These are phyloP conservation scores for Diaporthe sp. DNA, from an alignment of 2,329 filamentous ascomycete species.

Conservation along the genomic window DNA sequence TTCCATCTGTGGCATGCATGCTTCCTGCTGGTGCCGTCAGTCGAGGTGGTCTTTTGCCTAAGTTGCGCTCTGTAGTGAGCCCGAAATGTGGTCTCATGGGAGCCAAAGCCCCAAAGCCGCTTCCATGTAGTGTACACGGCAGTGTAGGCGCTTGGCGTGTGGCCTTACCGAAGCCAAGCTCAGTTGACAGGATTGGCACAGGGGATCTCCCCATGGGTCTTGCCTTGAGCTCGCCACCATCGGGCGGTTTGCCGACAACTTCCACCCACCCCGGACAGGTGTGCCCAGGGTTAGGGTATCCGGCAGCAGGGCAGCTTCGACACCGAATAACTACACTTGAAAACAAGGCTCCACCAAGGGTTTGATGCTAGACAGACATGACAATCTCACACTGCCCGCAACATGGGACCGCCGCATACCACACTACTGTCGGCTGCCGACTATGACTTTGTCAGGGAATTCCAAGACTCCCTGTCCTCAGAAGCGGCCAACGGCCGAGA, in stretches of 20 bases:
- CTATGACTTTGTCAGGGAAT: conserved; percentile 2
- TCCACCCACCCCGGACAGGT: neutral
- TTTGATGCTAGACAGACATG: neutral
- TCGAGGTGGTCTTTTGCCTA: neutral
- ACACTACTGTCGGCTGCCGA: conserved; percentile 27
- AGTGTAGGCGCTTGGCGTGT: conserved; percentile 13
- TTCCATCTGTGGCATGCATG: conserved; percentile 1
- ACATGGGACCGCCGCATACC: conserved; percentile 9
- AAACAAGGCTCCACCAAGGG: neutral
- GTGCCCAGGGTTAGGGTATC: conserved; percentile 10
- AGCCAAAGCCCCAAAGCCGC: neutral
- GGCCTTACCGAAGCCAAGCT: conserved; percentile 14
- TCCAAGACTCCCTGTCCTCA: neutral
- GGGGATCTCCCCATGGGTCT: conserved; percentile 22
- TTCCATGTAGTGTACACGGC: neutral
- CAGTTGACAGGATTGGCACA: conserved; percentile 21
- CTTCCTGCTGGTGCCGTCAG: conserved; percentile 1
- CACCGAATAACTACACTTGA: too few species aligned
- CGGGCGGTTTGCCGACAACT: conserved; percentile 17
- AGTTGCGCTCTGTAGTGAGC: neutral
- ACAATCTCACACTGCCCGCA: neutral
- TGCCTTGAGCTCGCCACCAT: conserved; percentile 4
- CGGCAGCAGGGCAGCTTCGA: too few species aligned
- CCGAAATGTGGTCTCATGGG: conserved; percentile 18
- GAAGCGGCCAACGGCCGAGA: conserved; percentile 8